Evolutionary conservation across 2,329 filamentous ascomycete genomes (phyloP), one percentile per base, ranked within the genome.

Genomic region (Parastagonospora nodorum): DNA sequence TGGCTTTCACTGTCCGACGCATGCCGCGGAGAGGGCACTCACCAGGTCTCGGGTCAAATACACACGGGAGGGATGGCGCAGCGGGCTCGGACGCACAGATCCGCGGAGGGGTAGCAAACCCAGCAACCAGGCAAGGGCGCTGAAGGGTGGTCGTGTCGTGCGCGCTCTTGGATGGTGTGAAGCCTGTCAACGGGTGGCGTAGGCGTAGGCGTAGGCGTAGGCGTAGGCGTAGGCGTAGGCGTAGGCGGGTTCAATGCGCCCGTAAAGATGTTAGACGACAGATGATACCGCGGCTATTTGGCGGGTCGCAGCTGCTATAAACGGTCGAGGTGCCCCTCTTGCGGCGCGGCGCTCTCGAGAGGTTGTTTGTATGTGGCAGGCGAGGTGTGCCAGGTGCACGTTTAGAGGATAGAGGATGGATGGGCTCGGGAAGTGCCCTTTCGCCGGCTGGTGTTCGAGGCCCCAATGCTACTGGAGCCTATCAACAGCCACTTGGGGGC

Each of bases 41-140:
- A 60, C 57, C 53, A 51, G 54, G 50, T 15, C 51, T 57, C 49
- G 53, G 53, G 58, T 32, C 41, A 35, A 50, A 41, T 42, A 47
- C 38, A 60, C 46, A 38, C 33, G 42, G 57, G 27, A 39, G 57
- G 58, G 24, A 42, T 63, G 60, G 63, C 58, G 66, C 42, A 44
- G 51, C 42, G 44, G 50, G 45, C 52, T 41, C 43, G 55, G 45
- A 48, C 37, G 27, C 12, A 19, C 40, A 31, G 51, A 37, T 47
- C 45, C 52, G 44, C 51, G 45, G 52, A 48, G 46, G 47, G 45
- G 8, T 12, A 27, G 27, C 10, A 38, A 27, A 45, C 33, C 31
- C 31, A 14, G 19, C 31, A 19, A 36, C 31, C 15, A 53, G 27
- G 14, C 15, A 12, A 27, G 38, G 37, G 14, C 28, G 19, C 24